Base-by-base conservation (phyloP, 306 rosid genomes). In the Glycine tomentella region DNA sequence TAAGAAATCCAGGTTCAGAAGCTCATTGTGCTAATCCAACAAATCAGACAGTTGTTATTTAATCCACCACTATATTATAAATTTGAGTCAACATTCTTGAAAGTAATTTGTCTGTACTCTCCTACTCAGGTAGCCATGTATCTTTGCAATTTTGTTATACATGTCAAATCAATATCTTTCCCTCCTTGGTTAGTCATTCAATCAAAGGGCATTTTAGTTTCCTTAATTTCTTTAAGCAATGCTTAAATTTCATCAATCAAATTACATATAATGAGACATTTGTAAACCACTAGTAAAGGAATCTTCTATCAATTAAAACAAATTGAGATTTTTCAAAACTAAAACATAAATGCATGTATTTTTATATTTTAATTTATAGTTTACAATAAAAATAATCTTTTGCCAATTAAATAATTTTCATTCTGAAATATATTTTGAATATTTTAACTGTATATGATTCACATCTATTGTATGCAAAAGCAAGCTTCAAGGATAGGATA, bases 391-490 rank as follows among this genome's bases (percentile, higher is more conserved):
- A 20, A 20, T 20, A 20, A 20, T 20, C 20, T 20, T 20, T 20
- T 20, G 0, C 20, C 20, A 20, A 20, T 20, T 20, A 20, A 20
- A 20, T 20, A 20, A 20, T 20, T 20, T 20, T 20, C 1, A 20
- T 20, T 20, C 20, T 20, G 20, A 20, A 20, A 0, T 20, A 20
- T 1, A 20, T 20, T 20, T 20, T 20, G 20, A 20, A 20, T 20
- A 20, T 20, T 20, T 20, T 20, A 20, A 20, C 20, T 20, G 1
- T 20, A 20, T 20, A 20, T 20, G 50, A 11, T 53, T 77, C 62
- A 16, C 42, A 79, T 12, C 78, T 20, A 46, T 77, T 69, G 33
- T 33, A 79, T 12, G 75, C 36, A 46, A 62, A 74, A 53, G 25
- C 50, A n/a, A 51, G 48, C 51, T 57, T 74, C 78, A 74, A 31